Conservation (phyloP, 495 filamentous ascomycete species). For the Penicillium pulvis region DNA sequence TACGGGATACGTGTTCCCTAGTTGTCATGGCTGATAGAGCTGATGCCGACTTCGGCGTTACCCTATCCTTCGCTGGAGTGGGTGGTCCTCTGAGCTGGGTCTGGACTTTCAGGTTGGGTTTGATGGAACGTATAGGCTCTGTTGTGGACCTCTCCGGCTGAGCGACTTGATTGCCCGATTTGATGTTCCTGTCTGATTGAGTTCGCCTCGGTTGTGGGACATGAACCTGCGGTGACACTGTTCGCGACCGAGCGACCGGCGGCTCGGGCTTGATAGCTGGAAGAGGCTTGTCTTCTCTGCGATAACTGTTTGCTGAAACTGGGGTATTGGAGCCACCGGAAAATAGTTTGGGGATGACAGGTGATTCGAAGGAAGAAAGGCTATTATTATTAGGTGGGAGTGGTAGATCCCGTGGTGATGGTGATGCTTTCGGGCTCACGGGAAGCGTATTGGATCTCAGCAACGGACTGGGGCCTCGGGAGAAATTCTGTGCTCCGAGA, state of each 20-base stretch:
- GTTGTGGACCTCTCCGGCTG: neutral
- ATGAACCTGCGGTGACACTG: constrained; percentile 5
- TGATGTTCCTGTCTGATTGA: neutral
- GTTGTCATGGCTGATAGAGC: neutral
- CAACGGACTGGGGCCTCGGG: constrained; percentile 47
- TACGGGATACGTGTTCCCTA: neutral
- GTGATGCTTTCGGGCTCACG: constrained; percentile 24
- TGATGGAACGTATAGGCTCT: neutral
- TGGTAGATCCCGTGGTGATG: constrained; percentile 7
- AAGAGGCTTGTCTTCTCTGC: constrained; percentile 24
- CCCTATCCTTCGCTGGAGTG: constrained; percentile 15
- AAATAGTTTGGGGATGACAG: constrained; percentile 15
- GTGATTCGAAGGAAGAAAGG: constrained; percentile 18
- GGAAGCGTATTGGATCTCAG: constrained; percentile 63
- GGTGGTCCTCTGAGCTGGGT: constrained; percentile 7
- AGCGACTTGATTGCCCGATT: neutral
- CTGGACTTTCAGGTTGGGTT: neutral
- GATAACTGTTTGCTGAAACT: constrained; percentile 5
- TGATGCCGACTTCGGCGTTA: neutral
- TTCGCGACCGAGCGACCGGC: constrained; percentile 8
- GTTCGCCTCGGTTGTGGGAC: constrained; percentile 2
- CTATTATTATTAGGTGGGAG: constrained; percentile 17
- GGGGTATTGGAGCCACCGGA: constrained; percentile 19
- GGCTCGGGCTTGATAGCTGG: constrained; percentile 24
- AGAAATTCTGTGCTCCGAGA: constrained; percentile 37